Evolutionary conservation across 768 basidiomycete species (phyloP), one percentile per base, ranked within the genome.

Genomic region (Pilatotrama ljubarskyi): DNA sequence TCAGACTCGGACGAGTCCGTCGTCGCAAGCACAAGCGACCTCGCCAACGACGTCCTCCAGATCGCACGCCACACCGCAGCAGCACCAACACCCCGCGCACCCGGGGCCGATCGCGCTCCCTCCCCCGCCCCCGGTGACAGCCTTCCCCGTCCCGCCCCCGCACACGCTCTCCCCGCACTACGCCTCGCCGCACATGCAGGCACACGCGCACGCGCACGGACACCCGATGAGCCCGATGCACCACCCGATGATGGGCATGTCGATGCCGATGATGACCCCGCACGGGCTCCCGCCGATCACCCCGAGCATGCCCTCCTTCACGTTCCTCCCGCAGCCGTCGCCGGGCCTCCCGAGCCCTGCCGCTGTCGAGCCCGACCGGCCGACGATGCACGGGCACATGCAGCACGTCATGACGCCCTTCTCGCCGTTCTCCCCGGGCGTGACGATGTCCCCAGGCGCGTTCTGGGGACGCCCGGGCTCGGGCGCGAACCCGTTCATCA

Each of bases 301-400:
- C n/a, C 95, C 95, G 0, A 91, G 90, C 61, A 98, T 98, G 95
- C 96, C 96, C 1, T 86, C 93, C 5, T 98, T 97, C 75, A 87
- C 86, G 13, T 95, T 97, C 73, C 78, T 88, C 37, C 80, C 84
- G 17, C 84, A 83, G 41, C 81, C 68, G 68, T 77, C 44, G 74
- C 80, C 50, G 50, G 78, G 41, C 62, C 74, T 61, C 69, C 76
- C 46, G 68, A 72, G 18, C 68, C 74, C 47, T 54, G 73, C 58
- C 41, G 64, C 55, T 53, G 43, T 58, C 59, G 57, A 51, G 40
- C 43, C 55, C 8, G 40, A 38, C 42, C 63, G 62, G 26, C 47
- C 61, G 29, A 64, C 64, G 35, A 59, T 68, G 60, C 62, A 64
- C 38, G 54, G 32, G 41, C 53, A 58, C 47, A 62, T 62, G 61